These are phyloP conservation scores for Alisma plantagoaquatica DNA, from an alignment of 106 monocot species.

Conservation along the genomic window DNA sequence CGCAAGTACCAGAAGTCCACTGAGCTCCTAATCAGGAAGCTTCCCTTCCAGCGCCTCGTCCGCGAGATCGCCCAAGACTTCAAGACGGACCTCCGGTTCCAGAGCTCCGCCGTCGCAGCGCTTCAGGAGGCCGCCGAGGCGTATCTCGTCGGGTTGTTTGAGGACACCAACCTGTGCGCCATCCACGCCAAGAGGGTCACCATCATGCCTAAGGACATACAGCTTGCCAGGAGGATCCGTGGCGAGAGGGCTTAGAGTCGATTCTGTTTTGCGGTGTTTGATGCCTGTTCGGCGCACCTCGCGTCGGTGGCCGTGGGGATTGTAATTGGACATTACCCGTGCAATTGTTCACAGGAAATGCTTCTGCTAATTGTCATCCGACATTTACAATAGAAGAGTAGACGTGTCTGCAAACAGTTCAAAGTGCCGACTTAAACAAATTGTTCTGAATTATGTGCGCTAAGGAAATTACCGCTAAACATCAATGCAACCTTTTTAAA, in stretches of 20 bases:
- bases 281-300: too few relatives aligned
- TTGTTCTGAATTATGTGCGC: too few relatives aligned
- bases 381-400: too few relatives aligned
- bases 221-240: constrained; percentile 49
- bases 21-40: constrained; percentile 39
- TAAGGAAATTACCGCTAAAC: too few relatives aligned
- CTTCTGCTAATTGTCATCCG: too few relatives aligned
- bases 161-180: constrained; percentile 71
- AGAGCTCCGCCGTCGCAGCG: constrained; percentile 55
- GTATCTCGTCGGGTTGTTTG: constrained; percentile 64
- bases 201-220: constrained; percentile 81
- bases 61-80: constrained; percentile 66
- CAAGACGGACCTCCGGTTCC: constrained; percentile 56
- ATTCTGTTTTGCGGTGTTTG: too few relatives aligned
- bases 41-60: constrained; percentile 44
- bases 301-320: too few relatives aligned
- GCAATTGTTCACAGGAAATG: too few relatives aligned
- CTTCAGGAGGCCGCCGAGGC: constrained; percentile 73
- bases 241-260: constrained; percentile 47
- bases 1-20: constrained; percentile 56
- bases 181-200: constrained; percentile 77
- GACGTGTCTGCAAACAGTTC: too few relatives aligned
- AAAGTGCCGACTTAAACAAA: too few relatives aligned
- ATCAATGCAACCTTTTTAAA: too few relatives aligned
- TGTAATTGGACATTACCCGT: too few relatives aligned